Evolutionary conservation across 192 early-diverging fungal genomes (phyloP), one percentile per base, ranked within the genome.

Genomic region (Gaertneriomyces sp.): DNA sequence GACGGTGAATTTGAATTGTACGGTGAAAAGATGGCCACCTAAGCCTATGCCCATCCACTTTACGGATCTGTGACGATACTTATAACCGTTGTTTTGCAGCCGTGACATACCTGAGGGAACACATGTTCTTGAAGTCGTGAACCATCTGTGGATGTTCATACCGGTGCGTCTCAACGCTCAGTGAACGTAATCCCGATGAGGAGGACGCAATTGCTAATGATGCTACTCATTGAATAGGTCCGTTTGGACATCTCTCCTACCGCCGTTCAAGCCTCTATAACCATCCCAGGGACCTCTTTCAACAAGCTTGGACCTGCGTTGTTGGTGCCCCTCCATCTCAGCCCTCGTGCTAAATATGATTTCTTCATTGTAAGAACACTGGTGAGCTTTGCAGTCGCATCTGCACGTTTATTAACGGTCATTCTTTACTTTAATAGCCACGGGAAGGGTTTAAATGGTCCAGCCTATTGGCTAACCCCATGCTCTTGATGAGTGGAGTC

Each of bases 401-500:
- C 12, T 8, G 4, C 54, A 14, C 25, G 11, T 20, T 60, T n/a
- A 68, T 10, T 43, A 7, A 20, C 45, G 14, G 9, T 42, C 58
- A 56, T 33, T 45, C 14, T 25, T 45, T 20, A 14, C 56, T 17
- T 19, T 14, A 9, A 7, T 53, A 78, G 71, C 66, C 71, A 6
- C 79, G 87, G 10, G 83, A 85, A 65, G 78, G 78, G 38, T 85
- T 89, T 75, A 84, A 83, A 61, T 64, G 83, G 33, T 63, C 77
- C 44, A 53, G 79, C 12, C 74, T 89, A 72, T 79, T 89, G 58
- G 72, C 76, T 0, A 89, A 87, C 61, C 87, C 87, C 9, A 87
- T 87, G 70, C 77, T 89, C 64, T 64, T 89, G 56, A 87, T 89
- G 86, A 79, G 82, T 53, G 82, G 80, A 33, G 76, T 76, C 25